phyloP scores from a whole-genome alignment of 164 flowering plant species.

The Magnolia officinalis region DNA sequence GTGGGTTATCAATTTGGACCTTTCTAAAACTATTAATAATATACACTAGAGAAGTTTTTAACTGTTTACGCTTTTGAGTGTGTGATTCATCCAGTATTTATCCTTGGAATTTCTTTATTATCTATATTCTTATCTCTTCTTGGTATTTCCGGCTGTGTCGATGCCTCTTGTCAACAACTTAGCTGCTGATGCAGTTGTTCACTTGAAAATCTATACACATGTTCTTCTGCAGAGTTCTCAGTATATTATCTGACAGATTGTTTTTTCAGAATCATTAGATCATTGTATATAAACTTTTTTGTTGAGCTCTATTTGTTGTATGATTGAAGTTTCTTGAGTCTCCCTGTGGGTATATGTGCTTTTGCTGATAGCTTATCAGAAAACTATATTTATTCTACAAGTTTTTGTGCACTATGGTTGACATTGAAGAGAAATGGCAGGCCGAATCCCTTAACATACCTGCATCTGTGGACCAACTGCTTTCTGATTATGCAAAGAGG shows the following conservation, averaged over 20 bases:
- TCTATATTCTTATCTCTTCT: no score
- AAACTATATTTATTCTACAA: neutral
- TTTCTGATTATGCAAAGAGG: slow-evolving; percentile 78
- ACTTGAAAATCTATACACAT: neutral
- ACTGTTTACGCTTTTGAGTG: neutral
- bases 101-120: neutral
- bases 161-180: neutral
- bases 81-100: neutral
- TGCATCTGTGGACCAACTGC: slow-evolving; percentile 58
- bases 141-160: no score
- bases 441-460: slow-evolving; percentile 76
- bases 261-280: neutral
- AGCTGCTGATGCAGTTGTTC: neutral
- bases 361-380: neutral
- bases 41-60: neutral
- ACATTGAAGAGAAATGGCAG: slow-evolving; percentile 41
- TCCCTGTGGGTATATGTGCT: neutral
- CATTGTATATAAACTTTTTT: neutral
- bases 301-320: neutral
- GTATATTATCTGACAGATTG: neutral
- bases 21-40: neutral
- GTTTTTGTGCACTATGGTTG: slow-evolving; percentile 13
- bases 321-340: neutral
- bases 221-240: neutral
- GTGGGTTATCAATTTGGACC: neutral